Conservation (phyloP, 148 eudicot genomes). For the Persicaria maculosa region DNA sequence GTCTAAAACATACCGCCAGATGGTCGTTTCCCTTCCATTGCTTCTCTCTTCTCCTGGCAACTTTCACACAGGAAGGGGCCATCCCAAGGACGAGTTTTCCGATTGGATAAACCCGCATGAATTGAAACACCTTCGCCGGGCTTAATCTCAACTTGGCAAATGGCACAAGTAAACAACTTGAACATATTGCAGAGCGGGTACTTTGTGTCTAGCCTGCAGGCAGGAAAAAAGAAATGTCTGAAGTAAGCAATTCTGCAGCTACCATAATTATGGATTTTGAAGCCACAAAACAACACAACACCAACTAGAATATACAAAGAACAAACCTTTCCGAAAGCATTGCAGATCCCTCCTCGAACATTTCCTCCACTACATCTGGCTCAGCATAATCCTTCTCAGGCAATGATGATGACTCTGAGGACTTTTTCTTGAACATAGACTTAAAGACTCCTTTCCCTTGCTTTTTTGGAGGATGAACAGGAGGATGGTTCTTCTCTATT, state of each 20-base stretch:
- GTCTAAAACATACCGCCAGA: conserved; percentile 53
- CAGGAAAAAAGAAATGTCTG: background rate
- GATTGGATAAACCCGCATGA: conserved; percentile 41
- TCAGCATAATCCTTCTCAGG: conserved; percentile 49
- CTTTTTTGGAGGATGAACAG: conserved; percentile 65
- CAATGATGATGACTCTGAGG: conserved; percentile 51
- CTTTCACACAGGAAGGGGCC: conserved; percentile 91
- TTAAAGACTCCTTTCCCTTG: conserved; percentile 73
- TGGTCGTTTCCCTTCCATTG: conserved; percentile 97
- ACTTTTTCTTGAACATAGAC: conserved; percentile 63
- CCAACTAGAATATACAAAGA: background rate
- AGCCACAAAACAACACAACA: background rate
- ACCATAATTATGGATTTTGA: conserved; percentile 2
- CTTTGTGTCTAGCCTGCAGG: conserved; percentile 74
- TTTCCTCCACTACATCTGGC: conserved; percentile 75
- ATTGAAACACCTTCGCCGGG: conserved; percentile 94
- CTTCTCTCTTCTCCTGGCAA: conserved; percentile 93
- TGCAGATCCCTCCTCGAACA: conserved; percentile 96
- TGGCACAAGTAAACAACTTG: conserved; percentile 91
- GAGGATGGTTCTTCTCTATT: conserved; percentile 53
- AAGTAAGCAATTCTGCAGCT: background rate
- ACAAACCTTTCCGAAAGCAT: conserved; percentile 73
- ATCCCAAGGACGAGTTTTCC: conserved; percentile 87
- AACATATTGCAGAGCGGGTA: conserved; percentile 96
- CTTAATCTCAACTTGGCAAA: conserved; percentile 88